Percentiles rank a stretch among this genome's conserved stretches.
These are phyloP conservation scores for Jimgerdemannia flammicorona DNA, from an alignment of 192 early-diverging fungal species.

Conservation along the genomic window DNA sequence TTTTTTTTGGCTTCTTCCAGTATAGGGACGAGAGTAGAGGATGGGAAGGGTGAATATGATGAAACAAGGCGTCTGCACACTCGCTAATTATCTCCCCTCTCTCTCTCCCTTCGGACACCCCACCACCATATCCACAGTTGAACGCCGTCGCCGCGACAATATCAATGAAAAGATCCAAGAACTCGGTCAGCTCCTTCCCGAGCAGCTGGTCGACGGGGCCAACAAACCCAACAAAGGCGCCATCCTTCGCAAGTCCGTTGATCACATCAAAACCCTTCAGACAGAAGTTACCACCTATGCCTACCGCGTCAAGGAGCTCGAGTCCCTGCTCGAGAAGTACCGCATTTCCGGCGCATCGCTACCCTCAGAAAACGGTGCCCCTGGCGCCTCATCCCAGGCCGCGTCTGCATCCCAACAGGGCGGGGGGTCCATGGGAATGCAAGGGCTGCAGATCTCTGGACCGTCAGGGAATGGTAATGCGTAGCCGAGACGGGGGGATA, in stretches of 20 bases:
- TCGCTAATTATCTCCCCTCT: no score
- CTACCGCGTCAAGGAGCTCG: conserved; percentile 24
- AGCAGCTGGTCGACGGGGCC: conserved; percentile 38
- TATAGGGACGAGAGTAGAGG: no score
- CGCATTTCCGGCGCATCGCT: conserved; percentile 1
- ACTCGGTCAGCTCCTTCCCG: conserved; percentile 79
- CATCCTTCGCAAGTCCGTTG: conserved; percentile 91
- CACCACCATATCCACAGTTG: conserved; percentile 48
- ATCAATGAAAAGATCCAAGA: conserved; percentile 99
- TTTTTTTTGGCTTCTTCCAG: no score
- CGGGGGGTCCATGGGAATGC: background rate
- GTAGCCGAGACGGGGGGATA: background rate
- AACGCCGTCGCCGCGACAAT: conserved; percentile 91
- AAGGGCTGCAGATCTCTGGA: background rate
- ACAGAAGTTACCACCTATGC: conserved; percentile 23
- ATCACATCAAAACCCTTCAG: conserved; percentile 67
- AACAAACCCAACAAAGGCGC: conserved; percentile 96
- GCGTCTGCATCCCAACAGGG: background rate
- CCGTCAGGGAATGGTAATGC: background rate
- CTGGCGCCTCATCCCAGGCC: background rate
- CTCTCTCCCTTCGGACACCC: conserved; percentile 1
- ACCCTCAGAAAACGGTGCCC: background rate
- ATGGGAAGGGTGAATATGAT: no score
- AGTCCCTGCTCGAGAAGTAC: conserved; percentile 21
- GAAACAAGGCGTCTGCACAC: no score